phyloP scores from a whole-genome alignment of 768 basidiomycete species.

The Tricholoma hemisulphureum region DNA sequence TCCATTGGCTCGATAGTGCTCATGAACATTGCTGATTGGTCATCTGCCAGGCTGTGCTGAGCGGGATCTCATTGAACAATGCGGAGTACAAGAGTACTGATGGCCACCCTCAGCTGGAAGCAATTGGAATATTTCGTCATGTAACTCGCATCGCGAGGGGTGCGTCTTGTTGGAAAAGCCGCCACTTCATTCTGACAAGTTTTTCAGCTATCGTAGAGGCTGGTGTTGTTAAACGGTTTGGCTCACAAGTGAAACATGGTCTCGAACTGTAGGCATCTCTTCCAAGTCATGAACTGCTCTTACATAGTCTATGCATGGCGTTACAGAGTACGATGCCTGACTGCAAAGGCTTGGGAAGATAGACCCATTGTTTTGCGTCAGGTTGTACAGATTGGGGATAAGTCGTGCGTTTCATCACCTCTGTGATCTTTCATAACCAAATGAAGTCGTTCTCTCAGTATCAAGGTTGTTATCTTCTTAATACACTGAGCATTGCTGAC shows the following conservation, averaged over 20 bases:
- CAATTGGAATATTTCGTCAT: conserved; percentile 69
- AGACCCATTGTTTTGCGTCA: conserved; percentile 81
- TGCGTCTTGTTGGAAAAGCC: conserved; percentile 20
- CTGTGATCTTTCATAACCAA: conserved; percentile 23
- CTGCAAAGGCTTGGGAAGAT: conserved; percentile 91
- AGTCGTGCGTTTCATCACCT: conserved; percentile 61
- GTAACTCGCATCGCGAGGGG: conserved; percentile 75
- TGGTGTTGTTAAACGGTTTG: conserved; percentile 61
- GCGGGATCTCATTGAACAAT: conserved; percentile 64
- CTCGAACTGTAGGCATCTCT: conserved; percentile 64
- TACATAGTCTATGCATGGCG: neutral
- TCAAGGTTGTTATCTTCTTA: conserved; percentile 8
- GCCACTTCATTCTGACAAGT: conserved; percentile 2
- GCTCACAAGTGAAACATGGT: conserved; percentile 66
- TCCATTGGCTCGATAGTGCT: conserved; percentile 23
- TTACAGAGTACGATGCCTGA: conserved; percentile 67
- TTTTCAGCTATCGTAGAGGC: conserved; percentile 73
- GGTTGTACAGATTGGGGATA: conserved; percentile 87
- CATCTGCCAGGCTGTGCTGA: conserved; percentile 60
- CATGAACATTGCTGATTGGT: neutral
- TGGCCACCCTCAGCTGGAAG: conserved; percentile 71
- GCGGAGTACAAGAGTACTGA: conserved; percentile 71
- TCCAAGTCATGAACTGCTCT: neutral
- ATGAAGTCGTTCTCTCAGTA: conserved; percentile 16
- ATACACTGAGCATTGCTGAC: neutral